phyloP scores from a whole-genome alignment of 495 filamentous ascomycete species.

The Corynascus novoguineensis region DNA sequence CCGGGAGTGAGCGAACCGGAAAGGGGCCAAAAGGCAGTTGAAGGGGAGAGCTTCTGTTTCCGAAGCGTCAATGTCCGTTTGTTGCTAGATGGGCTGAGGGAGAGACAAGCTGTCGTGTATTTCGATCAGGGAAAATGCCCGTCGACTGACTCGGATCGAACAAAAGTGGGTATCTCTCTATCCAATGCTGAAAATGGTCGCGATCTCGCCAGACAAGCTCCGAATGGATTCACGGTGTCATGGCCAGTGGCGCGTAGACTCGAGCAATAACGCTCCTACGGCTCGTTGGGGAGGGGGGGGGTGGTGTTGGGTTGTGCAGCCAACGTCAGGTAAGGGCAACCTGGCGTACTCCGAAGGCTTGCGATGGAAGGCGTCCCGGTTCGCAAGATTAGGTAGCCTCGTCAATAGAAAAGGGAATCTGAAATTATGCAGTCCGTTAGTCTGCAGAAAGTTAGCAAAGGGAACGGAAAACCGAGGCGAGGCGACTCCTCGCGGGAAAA shows the following conservation, averaged over 20 bases:
- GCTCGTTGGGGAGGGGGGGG: background rate
- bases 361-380: background rate
- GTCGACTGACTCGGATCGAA: too few relatives aligned
- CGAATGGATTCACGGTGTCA: constrained; percentile 31
- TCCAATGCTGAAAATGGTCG: too few relatives aligned
- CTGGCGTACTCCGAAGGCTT: constrained; percentile 4
- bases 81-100: constrained; percentile 1
- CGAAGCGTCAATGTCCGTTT: background rate
- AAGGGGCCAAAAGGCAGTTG: constrained; percentile 7
- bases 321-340: constrained; percentile 1
- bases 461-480: constrained; percentile 11
- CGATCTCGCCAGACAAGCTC: constrained; percentile 28
- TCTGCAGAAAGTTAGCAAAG: constrained; percentile 1
- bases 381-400: background rate
- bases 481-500: constrained; percentile 29
- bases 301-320: constrained; percentile 4
- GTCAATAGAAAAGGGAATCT: background rate
- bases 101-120: constrained; percentile 1
- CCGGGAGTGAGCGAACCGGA: constrained; percentile 23
- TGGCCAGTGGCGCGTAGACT: constrained; percentile 27
- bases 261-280: too few relatives aligned
- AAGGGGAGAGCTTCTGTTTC: constrained; percentile 7
- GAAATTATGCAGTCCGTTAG: background rate
- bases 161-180: too few relatives aligned
- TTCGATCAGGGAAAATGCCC: background rate